Percentiles rank a stretch among this genome's conserved stretches.
These are phyloP conservation scores for Pythium rhizo-oryzae DNA, from an alignment of 352 stramenopile species.

Conservation along the genomic window DNA sequence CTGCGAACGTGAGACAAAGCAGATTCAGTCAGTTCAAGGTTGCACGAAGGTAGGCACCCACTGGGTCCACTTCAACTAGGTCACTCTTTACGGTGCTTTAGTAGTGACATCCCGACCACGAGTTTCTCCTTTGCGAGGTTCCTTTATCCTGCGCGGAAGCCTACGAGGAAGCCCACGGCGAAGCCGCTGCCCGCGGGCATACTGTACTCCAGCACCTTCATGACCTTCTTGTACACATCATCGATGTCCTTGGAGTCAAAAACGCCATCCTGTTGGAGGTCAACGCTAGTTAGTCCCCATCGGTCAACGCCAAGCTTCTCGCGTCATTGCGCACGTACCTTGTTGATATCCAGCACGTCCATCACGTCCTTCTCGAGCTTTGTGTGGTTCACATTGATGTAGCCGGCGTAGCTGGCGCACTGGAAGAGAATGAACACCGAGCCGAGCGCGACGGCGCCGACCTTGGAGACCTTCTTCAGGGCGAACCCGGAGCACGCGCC, in stretches of 20 bases:
- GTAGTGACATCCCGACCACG: constrained; percentile 18
- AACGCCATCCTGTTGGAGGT: constrained; percentile 51
- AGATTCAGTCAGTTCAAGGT: constrained; percentile 21
- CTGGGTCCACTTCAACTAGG: constrained; percentile 28
- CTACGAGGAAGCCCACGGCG: constrained; percentile 68
- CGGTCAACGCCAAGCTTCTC: too few relatives aligned
- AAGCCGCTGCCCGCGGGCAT: constrained; percentile 79
- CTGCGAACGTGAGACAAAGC: constrained; percentile 12
- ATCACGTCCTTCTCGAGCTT: constrained; percentile 86
- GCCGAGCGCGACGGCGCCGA: constrained; percentile 84
- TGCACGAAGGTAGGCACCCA: constrained; percentile 21
- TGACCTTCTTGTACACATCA: constrained; percentile 71
- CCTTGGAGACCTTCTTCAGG: constrained; percentile 92
- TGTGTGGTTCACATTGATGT: constrained; percentile 92
- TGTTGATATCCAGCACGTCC: constrained; percentile 76
- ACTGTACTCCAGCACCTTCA: constrained; percentile 82
- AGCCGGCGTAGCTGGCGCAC: constrained; percentile 87
- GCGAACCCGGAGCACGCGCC: constrained; percentile 91
- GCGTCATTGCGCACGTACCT: constrained; percentile 41
- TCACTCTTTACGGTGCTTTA: constrained; percentile 16
- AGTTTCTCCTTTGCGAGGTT: neutral
- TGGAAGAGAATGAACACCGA: constrained; percentile 89
- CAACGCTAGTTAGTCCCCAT: constrained; percentile 2
- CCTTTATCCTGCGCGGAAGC: constrained; percentile 69
- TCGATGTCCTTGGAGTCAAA: constrained; percentile 82